Percentiles rank a stretch among this genome's conserved stretches.
phyloP scores from a whole-genome alignment of 208 protist species.

The Angomonas desouzai region DNA sequence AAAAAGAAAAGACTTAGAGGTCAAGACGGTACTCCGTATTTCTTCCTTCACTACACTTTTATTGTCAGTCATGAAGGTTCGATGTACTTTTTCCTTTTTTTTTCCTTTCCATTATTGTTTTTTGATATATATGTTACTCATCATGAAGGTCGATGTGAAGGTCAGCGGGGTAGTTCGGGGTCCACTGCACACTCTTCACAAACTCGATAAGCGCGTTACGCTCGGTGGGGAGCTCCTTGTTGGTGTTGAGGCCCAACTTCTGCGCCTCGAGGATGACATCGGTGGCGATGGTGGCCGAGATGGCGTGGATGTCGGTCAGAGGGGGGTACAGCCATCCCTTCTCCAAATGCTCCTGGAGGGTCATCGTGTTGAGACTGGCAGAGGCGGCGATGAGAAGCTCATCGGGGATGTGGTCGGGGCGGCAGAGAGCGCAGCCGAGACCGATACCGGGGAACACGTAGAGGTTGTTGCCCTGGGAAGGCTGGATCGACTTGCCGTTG shows the following conservation, averaged over 20 bases:
- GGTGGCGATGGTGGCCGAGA: constrained; percentile 70
- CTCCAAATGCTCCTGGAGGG: constrained; percentile 40
- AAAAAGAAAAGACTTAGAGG: too few relatives aligned
- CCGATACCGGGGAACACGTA: constrained; percentile 96
- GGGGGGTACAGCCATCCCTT: constrained; percentile 65
- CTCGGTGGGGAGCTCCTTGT: constrained; percentile 41
- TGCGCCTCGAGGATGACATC: constrained; percentile 65
- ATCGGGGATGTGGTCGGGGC: constrained; percentile 83
- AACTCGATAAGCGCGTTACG: constrained; percentile 35
- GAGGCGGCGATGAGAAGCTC: constrained; percentile 86
- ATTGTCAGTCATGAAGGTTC: background rate
- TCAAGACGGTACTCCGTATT: too few relatives aligned
- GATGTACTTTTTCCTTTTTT: background rate
- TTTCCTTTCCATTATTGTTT: too few relatives aligned
- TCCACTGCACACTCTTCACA: constrained; percentile 54
- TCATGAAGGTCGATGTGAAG: constrained; percentile 25
- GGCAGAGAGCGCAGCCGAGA: constrained; percentile 75
- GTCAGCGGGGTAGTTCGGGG: constrained; percentile 59
- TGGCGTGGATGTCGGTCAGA: constrained; percentile 66
- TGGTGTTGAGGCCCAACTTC: constrained; percentile 51
- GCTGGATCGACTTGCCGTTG: constrained; percentile 73
- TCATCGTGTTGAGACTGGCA: constrained; percentile 55
- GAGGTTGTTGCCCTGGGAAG: constrained; percentile 97
- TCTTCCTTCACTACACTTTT: too few relatives aligned
- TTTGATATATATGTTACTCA: constrained; percentile 3